Percentiles rank a stretch among this genome's conserved stretches.
Evolutionary conservation across 345 rosid species (phyloP).

Genomic region (Boechera divaricarpa): DNA sequence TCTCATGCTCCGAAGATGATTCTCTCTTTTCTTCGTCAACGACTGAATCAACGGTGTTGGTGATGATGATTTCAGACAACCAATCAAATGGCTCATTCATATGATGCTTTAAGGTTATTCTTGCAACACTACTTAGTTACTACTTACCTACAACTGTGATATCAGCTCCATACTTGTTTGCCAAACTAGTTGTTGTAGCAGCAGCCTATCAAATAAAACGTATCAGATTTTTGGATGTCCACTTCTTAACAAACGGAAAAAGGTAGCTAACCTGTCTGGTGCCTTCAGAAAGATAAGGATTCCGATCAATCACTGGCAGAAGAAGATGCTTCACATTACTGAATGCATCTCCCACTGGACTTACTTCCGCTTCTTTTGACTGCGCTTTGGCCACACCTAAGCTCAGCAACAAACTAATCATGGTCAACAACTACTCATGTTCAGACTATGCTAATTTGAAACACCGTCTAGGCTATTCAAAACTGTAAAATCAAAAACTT

Average conservation of each 20-base stretch:
- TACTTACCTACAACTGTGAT: conserved; percentile 78
- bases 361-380: conserved; percentile 62
- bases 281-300: conserved; percentile 93
- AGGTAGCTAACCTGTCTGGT: conserved; percentile 64
- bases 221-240: not conserved
- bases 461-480: not conserved
- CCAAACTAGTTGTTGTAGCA: conserved; percentile 85
- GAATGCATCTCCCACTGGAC: conserved; percentile 59
- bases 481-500: not conserved
- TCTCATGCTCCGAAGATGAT: conserved; percentile 77
- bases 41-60: conserved; percentile 54
- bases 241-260: not conserved
- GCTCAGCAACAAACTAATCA: not conserved
- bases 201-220: conserved; percentile 58
- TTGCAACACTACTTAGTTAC: not conserved
- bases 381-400: conserved; percentile 60
- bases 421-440: not conserved
- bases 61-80: not conserved
- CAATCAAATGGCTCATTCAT: not conserved
- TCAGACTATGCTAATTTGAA: not conserved
- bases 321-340: conserved; percentile 76
- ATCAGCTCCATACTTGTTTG: conserved; percentile 90
- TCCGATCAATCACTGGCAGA: conserved; percentile 75
- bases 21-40: conserved; percentile 83
- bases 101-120: not conserved